Percentiles rank a stretch among this genome's conserved stretches.
phyloP scores from a whole-genome alignment of 768 basidiomycete species.

The Imleria badia region DNA sequence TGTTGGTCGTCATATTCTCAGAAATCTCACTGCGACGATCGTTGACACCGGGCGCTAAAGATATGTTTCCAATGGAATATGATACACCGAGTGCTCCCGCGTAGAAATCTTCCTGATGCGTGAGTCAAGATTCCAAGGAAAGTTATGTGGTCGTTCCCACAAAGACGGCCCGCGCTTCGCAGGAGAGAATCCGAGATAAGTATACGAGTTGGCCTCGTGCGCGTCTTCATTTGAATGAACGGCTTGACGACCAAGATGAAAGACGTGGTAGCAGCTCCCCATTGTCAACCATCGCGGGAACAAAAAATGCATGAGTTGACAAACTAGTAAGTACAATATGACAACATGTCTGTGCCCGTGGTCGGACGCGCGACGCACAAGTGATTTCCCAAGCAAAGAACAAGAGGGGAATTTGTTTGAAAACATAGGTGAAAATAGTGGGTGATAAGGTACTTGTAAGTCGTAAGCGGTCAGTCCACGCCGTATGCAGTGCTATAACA shows the following conservation, averaged over 20 bases:
- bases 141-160: neutral
- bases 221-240: neutral
- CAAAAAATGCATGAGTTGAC: neutral
- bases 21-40: no score
- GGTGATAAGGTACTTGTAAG: conserved; percentile 6
- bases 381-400: neutral
- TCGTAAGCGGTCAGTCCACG: neutral
- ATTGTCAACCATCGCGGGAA: neutral
- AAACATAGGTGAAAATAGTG: neutral
- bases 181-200: neutral
- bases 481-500: neutral
- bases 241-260: no score
- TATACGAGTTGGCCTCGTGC: no score
- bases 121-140: neutral
- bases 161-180: neutral
- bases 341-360: neutral
- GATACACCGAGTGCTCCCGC: neutral
- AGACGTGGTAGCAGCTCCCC: neutral
- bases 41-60: neutral
- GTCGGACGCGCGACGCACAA: neutral
- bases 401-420: neutral
- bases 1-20: neutral
- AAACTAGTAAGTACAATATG: neutral
- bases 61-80: neutral
- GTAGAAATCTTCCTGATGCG: neutral